These are phyloP conservation scores for Plantago lanceolata DNA, from an alignment of 305 asterid species.

Conservation along the genomic window DNA sequence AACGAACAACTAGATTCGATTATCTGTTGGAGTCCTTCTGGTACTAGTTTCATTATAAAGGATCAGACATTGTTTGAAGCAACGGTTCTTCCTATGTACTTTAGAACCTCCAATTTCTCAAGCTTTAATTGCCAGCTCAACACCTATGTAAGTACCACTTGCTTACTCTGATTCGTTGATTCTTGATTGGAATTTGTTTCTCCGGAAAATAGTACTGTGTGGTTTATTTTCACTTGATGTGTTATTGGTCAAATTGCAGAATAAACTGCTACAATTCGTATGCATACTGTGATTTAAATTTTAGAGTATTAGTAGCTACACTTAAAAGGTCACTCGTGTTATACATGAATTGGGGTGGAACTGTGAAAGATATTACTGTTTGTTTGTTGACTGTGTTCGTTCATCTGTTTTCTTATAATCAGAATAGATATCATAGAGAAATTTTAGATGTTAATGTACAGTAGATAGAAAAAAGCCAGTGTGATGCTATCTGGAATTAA, in stretches of 20 bases:
- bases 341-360: no score
- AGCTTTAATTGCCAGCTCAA: constrained; percentile 48
- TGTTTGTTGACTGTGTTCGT: neutral
- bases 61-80: constrained; percentile 33
- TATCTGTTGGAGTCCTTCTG: constrained; percentile 34
- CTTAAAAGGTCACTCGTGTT: no score
- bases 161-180: neutral
- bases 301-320: no score
- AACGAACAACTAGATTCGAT: constrained; percentile 30
- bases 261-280: no score
- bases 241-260: no score
- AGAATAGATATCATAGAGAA: neutral
- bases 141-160: constrained; percentile 35
- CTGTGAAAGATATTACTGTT: neutral
- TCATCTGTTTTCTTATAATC: no score
- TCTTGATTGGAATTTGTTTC: neutral
- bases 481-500: neutral
- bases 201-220: no score
- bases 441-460: neutral
- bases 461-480: neutral
- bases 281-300: no score
- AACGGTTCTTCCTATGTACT: constrained; percentile 44
- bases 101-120: constrained; percentile 42
- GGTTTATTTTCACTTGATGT: no score
- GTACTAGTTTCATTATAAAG: constrained; percentile 40